A percentile compares a stretch with the other conserved stretches of the same genome.
Conservation (phyloP, 306 rosid genomes). For the Lagenaria siceraria region DNA sequence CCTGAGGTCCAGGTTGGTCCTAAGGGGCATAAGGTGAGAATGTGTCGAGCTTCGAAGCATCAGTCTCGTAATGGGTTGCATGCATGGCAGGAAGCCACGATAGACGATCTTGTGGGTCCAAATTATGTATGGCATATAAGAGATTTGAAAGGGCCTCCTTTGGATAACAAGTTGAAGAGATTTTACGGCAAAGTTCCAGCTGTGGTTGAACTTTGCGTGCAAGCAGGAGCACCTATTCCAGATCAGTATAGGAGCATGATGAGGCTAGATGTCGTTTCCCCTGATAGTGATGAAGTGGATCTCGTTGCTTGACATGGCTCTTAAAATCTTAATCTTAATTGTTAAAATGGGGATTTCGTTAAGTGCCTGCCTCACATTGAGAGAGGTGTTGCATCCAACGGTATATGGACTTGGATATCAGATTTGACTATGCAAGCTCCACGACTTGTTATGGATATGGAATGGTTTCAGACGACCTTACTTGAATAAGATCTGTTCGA, state of each 20-base stretch:
- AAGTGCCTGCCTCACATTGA: too few relatives aligned
- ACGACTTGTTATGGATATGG: too few relatives aligned
- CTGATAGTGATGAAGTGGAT: slow-evolving; percentile 33
- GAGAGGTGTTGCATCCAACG: too few relatives aligned
- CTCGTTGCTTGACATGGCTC: slow-evolving; percentile 33
- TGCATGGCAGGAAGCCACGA: slow-evolving; percentile 83
- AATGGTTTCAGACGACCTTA: too few relatives aligned
- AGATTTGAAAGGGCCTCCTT: slow-evolving; percentile 38
- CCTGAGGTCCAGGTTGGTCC: slow-evolving; percentile 82
- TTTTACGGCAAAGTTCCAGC: slow-evolving; percentile 88
- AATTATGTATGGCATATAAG: slow-evolving; percentile 81
- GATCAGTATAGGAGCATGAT: slow-evolving; percentile 59
- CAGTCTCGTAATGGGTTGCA: slow-evolving; percentile 82
- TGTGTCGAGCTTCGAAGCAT: slow-evolving; percentile 80
- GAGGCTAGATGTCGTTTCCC: slow-evolving; percentile 83
- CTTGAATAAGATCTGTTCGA: too few relatives aligned
- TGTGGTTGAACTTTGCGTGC: slow-evolving; percentile 76
- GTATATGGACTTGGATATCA: too few relatives aligned
- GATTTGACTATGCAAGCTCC: too few relatives aligned
- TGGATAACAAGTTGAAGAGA: slow-evolving; percentile 68
- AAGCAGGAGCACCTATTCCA: slow-evolving; percentile 65
- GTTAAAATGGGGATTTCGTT: too few relatives aligned
- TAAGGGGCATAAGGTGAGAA: slow-evolving; percentile 81
- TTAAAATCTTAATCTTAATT: too few relatives aligned
- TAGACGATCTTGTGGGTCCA: slow-evolving; percentile 54